phyloP scores from a whole-genome alignment of 805 yeast species.

The Kluyveromyces starmeri region DNA sequence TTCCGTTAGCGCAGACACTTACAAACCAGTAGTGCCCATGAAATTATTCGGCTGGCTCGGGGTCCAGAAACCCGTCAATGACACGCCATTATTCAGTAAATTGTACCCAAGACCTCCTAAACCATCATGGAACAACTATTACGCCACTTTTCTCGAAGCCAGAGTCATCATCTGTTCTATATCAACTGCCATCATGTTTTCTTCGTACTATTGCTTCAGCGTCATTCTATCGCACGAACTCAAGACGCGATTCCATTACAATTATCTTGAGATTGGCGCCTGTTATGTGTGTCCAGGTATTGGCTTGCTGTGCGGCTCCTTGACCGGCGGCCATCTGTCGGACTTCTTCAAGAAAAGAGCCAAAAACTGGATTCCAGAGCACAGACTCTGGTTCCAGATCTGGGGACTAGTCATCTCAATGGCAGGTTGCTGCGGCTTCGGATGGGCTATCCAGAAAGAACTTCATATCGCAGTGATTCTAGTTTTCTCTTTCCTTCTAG shows the following conservation, averaged over 20 bases:
- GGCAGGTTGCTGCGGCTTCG: constrained; percentile 41
- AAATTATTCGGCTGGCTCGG: constrained; percentile 19
- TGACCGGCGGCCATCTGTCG: constrained; percentile 40
- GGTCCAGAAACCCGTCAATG: constrained; percentile 20
- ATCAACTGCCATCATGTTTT: constrained; percentile 43
- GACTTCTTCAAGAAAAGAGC: constrained; percentile 29
- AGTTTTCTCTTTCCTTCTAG: constrained; percentile 37
- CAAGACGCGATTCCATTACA: constrained; percentile 31
- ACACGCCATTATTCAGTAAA: constrained; percentile 14
- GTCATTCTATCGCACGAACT: constrained; percentile 40
- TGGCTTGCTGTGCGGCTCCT: constrained; percentile 40
- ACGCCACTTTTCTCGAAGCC: constrained; percentile 31
- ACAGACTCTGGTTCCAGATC: constrained; percentile 36
- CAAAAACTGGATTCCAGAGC: constrained; percentile 37
- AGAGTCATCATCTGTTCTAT: constrained; percentile 40
- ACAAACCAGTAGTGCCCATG: constrained; percentile 3
- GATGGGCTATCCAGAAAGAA: constrained; percentile 40
- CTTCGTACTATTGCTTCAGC: constrained; percentile 45
- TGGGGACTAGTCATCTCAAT: constrained; percentile 37
- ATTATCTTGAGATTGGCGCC: constrained; percentile 32
- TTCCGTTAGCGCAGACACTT: background rate
- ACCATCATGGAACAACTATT: constrained; percentile 33
- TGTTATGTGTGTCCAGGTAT: constrained; percentile 47
- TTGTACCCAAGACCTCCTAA: constrained; percentile 39
- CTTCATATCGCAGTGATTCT: constrained; percentile 34